Evolutionary conservation across 345 rosid species (phyloP).

Genomic region (Dimocarpus longan): DNA sequence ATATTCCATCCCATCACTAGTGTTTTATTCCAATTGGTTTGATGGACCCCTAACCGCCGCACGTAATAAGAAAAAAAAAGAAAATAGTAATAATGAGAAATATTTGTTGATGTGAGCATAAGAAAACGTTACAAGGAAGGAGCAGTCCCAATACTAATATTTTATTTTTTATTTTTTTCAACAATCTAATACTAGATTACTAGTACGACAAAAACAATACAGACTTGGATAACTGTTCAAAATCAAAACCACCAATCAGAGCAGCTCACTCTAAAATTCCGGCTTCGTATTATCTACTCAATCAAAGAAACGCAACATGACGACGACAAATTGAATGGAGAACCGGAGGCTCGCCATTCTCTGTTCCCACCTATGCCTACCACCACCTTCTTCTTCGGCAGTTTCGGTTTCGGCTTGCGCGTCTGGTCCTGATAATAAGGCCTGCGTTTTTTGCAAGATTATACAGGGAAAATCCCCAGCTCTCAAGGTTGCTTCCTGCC

Average conservation of each 20-base stretch:
- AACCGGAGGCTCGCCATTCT: slow-evolving; percentile 71
- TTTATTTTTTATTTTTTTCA: no score
- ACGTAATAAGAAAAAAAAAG: no score
- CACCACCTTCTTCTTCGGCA: slow-evolving; percentile 15
- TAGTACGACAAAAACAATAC: neutral
- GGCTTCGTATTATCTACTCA: no score
- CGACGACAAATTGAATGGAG: slow-evolving; percentile 34
- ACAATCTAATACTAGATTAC: no score
- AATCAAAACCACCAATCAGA: neutral
- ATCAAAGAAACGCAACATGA: neutral
- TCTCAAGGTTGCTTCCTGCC: slow-evolving; percentile 49
- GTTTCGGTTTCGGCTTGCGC: slow-evolving; percentile 42
- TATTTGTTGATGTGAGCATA: no score
- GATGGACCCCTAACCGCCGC: no score
- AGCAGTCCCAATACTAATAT: no score
- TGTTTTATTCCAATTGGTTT: no score
- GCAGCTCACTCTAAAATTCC: neutral
- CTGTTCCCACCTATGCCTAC: slow-evolving; percentile 54
- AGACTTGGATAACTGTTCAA: slow-evolving; percentile 22
- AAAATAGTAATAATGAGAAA: no score
- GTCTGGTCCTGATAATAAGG: slow-evolving; percentile 33
- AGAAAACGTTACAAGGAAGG: no score
- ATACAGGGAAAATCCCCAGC: slow-evolving; percentile 76
- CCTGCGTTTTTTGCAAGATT: slow-evolving; percentile 86
- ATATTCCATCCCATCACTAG: no score